Base-by-base conservation (phyloP, 176 grass and related monocot genomes). In the Aechmea fasciata region DNA sequence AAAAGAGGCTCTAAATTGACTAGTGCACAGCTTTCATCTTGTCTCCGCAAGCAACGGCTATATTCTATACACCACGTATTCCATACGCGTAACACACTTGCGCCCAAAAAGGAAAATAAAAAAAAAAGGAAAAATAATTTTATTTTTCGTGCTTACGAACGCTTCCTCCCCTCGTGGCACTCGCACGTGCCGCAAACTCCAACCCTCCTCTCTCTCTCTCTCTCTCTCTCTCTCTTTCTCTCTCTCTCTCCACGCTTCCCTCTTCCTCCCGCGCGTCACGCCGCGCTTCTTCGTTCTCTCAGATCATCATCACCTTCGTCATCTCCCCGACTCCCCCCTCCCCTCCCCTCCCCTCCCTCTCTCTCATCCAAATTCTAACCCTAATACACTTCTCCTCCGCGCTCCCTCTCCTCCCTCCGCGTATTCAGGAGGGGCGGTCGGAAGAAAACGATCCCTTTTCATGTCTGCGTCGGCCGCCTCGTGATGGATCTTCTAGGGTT, bases 401-500 rank as follows among this genome's bases (percentile, higher is more conserved):
- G 2, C 53, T n/a, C 3, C 6, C 18, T 57, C 4, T n/a, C 18
- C 53, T 57, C 53, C 6, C 53, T 17, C 54, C 54, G n/a, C 33
- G 29, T 48, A 15, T 47, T 48, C 6, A 41, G 11, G 12, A 59
- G 54, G 11, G 14, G n/a, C 5, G 54, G 14, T 18, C 5, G 54
- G 14, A 19, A 9, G 5, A 59, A 59, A 59, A 20, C 54, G 15
- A 59, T 18, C 54, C 1, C 55, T 61, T 61, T 61, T 61, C 17
- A 61, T 22, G 55, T 19, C 55, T 10, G 9, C 7, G 1, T 79
- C 9, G 57, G 18, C 63, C 24, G 23, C 47, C 41, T 54, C 17
- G 50, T 15, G 78, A 72, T 48, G 61, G 76, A 53, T 69, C 49
- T 15, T 28, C 71, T 85, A 80, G 77, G 78, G 83, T 85, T 80